Base-by-base conservation (phyloP, 2,329 filamentous ascomycete genomes). In the Trichoderma cornu-damae region DNA sequence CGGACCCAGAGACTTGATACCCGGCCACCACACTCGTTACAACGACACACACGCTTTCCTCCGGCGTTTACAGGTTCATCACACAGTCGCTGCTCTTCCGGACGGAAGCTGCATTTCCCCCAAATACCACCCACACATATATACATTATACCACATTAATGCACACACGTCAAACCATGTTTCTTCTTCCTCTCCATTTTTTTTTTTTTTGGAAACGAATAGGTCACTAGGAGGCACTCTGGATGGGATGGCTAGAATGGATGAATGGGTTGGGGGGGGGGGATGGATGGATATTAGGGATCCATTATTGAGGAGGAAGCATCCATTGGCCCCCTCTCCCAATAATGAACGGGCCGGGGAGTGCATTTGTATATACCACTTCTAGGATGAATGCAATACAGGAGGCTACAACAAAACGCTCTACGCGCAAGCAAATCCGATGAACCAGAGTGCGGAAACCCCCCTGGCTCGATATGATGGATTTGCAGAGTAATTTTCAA, bases 331-430 rank as follows among this genome's bases (percentile, higher is more conserved):
- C 40, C 48, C 49, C 40, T 53, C 49, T 48, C 35, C 42, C 35
- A 28, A 18, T 49, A 35, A 43, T 20, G 57, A n/a, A 48, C 32
- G 40, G 49, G 51, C 52, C 40, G 50, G 32, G 40, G 56, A 58
- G 44, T 50, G 53, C 38, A 40, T 62, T 64, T 66, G 61, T 65
- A 66, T 61, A 63, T 62, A 63, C 62, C 58, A 60, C 60, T 34
- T 60, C 22, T 49, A 63, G 59, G 57, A 63, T 61, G 61, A 61
- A 57, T 62, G 48, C 52, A 59, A 61, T 60, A 56, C 58, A 51
- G 34, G 38, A 55, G 34, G 34, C 32, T 38, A 46, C 20, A 55
- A n/a, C n/a, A n/a, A n/a, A 46, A 46, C 7, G 47, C 20, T 28
- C n/a, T 9, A 11, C 22, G 12, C 3, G 18, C 6, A 38, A 26